Conservation (phyloP, 345 rosid genomes). For the Pugionium cornutum region DNA sequence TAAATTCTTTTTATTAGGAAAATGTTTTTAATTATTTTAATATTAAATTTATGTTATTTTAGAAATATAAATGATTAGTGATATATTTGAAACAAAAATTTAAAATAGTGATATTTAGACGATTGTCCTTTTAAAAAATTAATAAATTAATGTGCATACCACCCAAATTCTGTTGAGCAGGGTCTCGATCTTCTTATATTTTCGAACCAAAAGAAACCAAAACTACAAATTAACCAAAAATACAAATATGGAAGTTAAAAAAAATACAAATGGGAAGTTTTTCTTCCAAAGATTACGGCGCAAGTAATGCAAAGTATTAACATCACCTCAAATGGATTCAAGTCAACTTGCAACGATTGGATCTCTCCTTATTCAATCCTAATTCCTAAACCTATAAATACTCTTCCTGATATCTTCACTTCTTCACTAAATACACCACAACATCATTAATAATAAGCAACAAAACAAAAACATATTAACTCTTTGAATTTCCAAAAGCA, state of each 20-base stretch:
- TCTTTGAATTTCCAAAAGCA: slow-evolving; percentile 1
- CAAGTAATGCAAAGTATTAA: slow-evolving; percentile 32
- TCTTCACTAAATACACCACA: slow-evolving; percentile 16
- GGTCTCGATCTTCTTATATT: too few relatives aligned
- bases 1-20: too few relatives aligned
- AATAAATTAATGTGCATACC: too few relatives aligned
- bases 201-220: not conserved
- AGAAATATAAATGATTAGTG: too few relatives aligned
- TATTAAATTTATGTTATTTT: too few relatives aligned
- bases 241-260: not conserved
- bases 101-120: too few relatives aligned
- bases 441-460: slow-evolving; percentile 21
- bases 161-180: too few relatives aligned
- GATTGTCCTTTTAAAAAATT: too few relatives aligned
- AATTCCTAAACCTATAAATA: slow-evolving; percentile 39
- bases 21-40: too few relatives aligned
- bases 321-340: slow-evolving; percentile 26
- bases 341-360: slow-evolving; percentile 36
- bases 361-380: slow-evolving; percentile 16
- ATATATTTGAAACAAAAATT: too few relatives aligned
- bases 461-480: not conserved
- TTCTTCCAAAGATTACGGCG: slow-evolving; percentile 29
- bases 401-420: slow-evolving; percentile 16
- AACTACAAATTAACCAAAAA: not conserved
- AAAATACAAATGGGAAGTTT: slow-evolving; percentile 1